phyloP scores from a whole-genome alignment of 2,329 filamentous ascomycete genomes.

The Passalora sequoiae region DNA sequence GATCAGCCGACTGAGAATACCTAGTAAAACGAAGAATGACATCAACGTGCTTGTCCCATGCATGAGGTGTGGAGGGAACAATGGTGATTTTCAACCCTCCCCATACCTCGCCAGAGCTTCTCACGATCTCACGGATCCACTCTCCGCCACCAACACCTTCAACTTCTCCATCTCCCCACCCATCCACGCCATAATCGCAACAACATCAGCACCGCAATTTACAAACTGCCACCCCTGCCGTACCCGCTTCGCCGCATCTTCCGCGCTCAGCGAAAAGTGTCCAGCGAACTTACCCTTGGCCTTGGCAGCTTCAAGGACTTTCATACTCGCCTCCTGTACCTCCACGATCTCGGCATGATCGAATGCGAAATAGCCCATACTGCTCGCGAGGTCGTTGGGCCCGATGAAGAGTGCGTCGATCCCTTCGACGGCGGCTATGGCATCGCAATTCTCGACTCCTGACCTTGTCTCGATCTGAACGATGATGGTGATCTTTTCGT shows the following conservation, averaged over 20 bases:
- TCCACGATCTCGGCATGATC: conserved; percentile 15
- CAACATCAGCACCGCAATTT: conserved; percentile 17
- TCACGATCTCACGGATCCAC: too few relatives aligned
- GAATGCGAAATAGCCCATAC: conserved; percentile 14
- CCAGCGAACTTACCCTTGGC: conserved; percentile 13
- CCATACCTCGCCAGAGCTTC: too few relatives aligned
- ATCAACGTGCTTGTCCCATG: too few relatives aligned
- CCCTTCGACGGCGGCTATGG: conserved; percentile 39
- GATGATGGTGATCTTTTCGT: conserved; percentile 48
- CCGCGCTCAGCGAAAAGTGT: conserved; percentile 12
- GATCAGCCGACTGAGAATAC: too few relatives aligned
- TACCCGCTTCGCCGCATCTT: conserved; percentile 10
- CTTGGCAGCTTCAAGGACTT: conserved; percentile 12
- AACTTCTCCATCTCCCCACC: conserved; percentile 13
- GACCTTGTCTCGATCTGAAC: conserved; percentile 43
- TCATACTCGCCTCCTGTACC: conserved; percentile 12
- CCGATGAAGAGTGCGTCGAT: conserved; percentile 4
- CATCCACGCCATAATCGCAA: conserved; percentile 14
- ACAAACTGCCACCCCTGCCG: conserved; percentile 15
- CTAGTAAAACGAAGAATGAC: too few relatives aligned
- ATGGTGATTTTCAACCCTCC: too few relatives aligned
- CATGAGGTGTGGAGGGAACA: too few relatives aligned
- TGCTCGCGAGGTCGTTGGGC: background rate
- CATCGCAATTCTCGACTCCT: conserved; percentile 39
- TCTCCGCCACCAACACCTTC: conserved; percentile 1